Base-by-base conservation (phyloP, 306 rosid species). In the Prunus padus region DNA sequence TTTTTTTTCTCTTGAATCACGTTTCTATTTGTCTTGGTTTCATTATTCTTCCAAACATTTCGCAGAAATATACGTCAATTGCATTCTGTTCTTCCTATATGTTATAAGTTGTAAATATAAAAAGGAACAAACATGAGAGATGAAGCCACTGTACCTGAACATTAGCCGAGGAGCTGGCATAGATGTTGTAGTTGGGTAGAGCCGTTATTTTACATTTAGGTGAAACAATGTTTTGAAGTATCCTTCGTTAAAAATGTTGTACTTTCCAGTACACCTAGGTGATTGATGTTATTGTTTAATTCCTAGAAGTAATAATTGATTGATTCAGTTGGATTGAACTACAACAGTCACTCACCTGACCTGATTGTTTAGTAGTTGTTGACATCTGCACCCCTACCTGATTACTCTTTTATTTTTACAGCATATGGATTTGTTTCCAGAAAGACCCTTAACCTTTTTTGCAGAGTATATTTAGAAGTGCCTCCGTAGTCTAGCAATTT, bases 221-320 rank as follows among this genome's bases (percentile, higher is more conserved):
- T 28, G 66, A 28, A 59, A 26, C 66, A 28, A 14, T 26, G 42
- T 26, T 11, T 28, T 26, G 66, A 61, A 44, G 66, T 26, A 28
- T 28, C 66, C 33, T 59, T 23, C 1, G 3, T 52, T 40, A 11
- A 56, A 22, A 56, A 57, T 13, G 23, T 11, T 42, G 20, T 55
- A 28, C 57, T 72, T 11, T 72, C 52, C 76, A 22, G 22, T 40
- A 54, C 51, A 13, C 65, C 23, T 55, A 56, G 67, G 19, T 55
- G 52, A 72, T 37, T 37, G 40, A 22, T 56, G 66, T 20, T 49
- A 11, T 49, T 14, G 14, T 18, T 33, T 20, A 30, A 49, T 18
- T 28, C 25, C 28, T 3, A 30, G 7, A 14, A 37, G n/a, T 63
- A 49, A 55, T 22, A 30, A 52, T 37, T 37, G 42, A 37, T 37